phyloP scores from a whole-genome alignment of 2,329 filamentous ascomycete genomes.

The Xenoacremonium recifei region DNA sequence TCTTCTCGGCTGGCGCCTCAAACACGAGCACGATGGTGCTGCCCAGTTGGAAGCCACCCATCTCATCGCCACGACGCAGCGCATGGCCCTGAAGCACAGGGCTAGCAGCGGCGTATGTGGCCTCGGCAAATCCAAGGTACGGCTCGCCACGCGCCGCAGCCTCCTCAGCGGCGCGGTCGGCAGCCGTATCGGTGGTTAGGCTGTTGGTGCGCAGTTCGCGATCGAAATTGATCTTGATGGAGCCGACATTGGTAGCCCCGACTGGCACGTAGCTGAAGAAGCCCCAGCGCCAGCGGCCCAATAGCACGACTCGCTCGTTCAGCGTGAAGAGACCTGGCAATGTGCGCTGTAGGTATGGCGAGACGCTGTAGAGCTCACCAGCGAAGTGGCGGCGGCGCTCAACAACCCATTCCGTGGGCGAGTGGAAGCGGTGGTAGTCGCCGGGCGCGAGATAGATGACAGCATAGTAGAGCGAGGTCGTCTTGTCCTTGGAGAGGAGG shows the following conservation, averaged over 20 bases:
- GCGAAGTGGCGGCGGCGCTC: slow-evolving; percentile 95
- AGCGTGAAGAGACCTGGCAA: slow-evolving; percentile 93
- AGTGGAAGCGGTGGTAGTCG: slow-evolving; percentile 98
- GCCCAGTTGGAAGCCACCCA: slow-evolving; percentile 96
- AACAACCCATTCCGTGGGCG: slow-evolving; percentile 91
- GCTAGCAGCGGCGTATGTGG: slow-evolving; percentile 79
- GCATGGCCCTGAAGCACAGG: slow-evolving; percentile 78
- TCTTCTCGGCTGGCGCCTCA: slow-evolving; percentile 73
- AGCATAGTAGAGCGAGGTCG: slow-evolving; percentile 81
- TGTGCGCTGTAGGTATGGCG: slow-evolving; percentile 89
- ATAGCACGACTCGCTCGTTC: slow-evolving; percentile 90
- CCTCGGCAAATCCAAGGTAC: slow-evolving; percentile 90
- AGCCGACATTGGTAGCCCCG: slow-evolving; percentile 95
- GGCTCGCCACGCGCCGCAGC: slow-evolving; percentile 74
- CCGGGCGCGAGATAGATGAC: slow-evolving; percentile 96
- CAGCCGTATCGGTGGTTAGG: slow-evolving; percentile 86
- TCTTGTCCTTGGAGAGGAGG: slow-evolving; percentile 58
- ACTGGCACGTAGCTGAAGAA: slow-evolving; percentile 97
- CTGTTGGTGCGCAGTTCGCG: slow-evolving; percentile 90
- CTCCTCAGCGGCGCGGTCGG: slow-evolving; percentile 79
- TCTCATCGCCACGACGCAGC: slow-evolving; percentile 85
- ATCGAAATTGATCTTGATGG: slow-evolving; percentile 97
- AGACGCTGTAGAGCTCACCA: slow-evolving; percentile 92
- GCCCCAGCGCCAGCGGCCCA: slow-evolving; percentile 93
- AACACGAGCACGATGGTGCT: slow-evolving; percentile 96